Percentiles rank a stretch among this genome's conserved stretches.
phyloP scores from a whole-genome alignment of 495 filamentous ascomycete species.

The Penicillium roqueforti region DNA sequence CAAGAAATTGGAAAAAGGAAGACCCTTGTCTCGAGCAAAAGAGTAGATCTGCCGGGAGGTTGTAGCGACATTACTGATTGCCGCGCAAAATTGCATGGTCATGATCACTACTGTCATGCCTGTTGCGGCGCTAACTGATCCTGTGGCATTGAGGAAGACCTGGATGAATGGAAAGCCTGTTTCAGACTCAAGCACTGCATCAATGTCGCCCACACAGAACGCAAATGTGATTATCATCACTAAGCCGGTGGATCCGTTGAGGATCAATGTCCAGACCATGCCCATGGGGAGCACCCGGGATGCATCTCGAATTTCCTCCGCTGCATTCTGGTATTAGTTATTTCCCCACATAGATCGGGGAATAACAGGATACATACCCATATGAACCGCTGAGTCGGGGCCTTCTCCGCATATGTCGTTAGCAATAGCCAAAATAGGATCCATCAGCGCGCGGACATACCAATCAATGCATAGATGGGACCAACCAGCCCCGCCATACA shows the following conservation, averaged over 20 bases:
- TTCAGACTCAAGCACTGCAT: background rate
- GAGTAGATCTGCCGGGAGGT: background rate
- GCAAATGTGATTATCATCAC: background rate
- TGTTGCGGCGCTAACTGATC: background rate
- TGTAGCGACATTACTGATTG: background rate
- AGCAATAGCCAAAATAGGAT: background rate
- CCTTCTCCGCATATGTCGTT: background rate
- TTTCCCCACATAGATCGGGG: background rate
- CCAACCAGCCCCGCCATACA: background rate
- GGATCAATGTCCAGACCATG: background rate
- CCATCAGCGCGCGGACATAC: background rate
- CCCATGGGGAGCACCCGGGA: background rate
- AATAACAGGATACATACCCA: background rate
- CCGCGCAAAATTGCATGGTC: background rate
- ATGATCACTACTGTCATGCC: background rate
- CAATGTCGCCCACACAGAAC: background rate
- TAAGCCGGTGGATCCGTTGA: background rate
- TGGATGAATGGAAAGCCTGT: background rate
- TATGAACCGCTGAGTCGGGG: background rate
- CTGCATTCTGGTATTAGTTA: background rate
- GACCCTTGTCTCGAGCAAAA: background rate
- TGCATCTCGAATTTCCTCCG: background rate
- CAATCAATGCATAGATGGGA: background rate
- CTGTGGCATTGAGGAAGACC: background rate
- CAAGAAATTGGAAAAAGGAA: background rate